Percentiles rank a stretch among this genome's conserved stretches.
Conservation (phyloP, 345 rosid genomes). For the Citropsis articulata region DNA sequence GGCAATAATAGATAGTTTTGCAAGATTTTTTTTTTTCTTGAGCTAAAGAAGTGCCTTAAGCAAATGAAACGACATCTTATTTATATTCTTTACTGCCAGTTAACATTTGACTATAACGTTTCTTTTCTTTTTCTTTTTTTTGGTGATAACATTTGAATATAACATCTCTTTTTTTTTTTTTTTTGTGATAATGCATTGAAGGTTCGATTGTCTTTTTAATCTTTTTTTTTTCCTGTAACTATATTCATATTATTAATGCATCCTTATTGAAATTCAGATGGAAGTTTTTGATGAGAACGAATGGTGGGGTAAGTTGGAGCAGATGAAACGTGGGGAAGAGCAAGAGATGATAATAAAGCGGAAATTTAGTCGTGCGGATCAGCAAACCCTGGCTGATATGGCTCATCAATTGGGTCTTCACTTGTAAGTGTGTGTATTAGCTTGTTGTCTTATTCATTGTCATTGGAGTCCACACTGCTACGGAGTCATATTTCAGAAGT, state of each 20-base stretch:
- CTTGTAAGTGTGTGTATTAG: slow-evolving; percentile 59
- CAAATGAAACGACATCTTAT: not conserved
- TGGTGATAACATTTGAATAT: not conserved
- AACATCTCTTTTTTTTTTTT: not conserved
- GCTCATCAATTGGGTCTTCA: slow-evolving; percentile 69
- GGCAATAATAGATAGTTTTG: not conserved
- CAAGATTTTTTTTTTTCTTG: not conserved
- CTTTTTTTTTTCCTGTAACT: not conserved
- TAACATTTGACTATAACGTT: not conserved
- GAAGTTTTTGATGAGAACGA: slow-evolving; percentile 80
- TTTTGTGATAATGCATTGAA: not conserved
- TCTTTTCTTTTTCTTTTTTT: not conserved
- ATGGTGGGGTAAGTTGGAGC: slow-evolving; percentile 85
- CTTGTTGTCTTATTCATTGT: not conserved
- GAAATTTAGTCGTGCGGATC: slow-evolving; percentile 68
- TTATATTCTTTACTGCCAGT: not conserved
- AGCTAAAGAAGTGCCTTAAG: not conserved
- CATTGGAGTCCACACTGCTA: not conserved
- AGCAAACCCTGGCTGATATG: slow-evolving; percentile 66
- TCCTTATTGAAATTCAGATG: slow-evolving; percentile 40
- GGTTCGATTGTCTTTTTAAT: not conserved
- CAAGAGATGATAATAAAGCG: slow-evolving; percentile 76
- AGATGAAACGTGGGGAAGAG: slow-evolving; percentile 57
- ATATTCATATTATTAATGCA: not conserved
- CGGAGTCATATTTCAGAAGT: slow-evolving; percentile 1